Percentiles rank a stretch among this genome's conserved stretches.
These are phyloP conservation scores for Fomitopsis schrenkii DNA, from an alignment of 1,284 basidiomycete genomes.

Conservation along the genomic window DNA sequence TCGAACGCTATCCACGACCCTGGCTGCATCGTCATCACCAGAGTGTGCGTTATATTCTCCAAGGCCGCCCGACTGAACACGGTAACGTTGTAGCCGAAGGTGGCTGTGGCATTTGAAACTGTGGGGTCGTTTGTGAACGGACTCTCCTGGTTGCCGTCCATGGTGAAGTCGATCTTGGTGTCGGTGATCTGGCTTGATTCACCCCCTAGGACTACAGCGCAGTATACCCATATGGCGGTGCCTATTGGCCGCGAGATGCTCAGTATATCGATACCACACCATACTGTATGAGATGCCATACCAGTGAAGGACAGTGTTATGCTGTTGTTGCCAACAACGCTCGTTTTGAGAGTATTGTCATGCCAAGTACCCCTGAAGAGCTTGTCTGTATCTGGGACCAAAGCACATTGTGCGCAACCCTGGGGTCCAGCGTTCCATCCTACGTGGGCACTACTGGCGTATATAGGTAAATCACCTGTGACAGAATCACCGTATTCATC, in stretches of 20 bases:
- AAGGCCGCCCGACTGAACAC: background rate
- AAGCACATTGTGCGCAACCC: background rate
- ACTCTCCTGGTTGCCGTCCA: background rate
- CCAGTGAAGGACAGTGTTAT: background rate
- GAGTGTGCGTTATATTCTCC: background rate
- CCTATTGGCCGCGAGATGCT: background rate
- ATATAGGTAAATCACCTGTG: background rate
- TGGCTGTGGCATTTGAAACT: background rate
- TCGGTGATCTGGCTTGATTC: background rate
- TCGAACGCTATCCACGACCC: background rate
- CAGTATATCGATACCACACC: too few species aligned
- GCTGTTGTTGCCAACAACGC: background rate
- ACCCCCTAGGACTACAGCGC: background rate
- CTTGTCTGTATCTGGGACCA: background rate
- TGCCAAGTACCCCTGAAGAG: background rate
- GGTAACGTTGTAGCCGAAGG: background rate
- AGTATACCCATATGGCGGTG: background rate
- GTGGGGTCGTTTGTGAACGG: background rate
- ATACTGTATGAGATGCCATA: background rate
- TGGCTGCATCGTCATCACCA: background rate
- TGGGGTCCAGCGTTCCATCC: background rate
- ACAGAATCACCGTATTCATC: background rate
- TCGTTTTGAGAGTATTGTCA: background rate
- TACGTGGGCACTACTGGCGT: background rate
- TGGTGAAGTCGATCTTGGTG: background rate